Percentiles rank a stretch among this genome's conserved stretches.
phyloP scores from a whole-genome alignment of 495 filamentous ascomycete species.

The Penicillium arizonense region DNA sequence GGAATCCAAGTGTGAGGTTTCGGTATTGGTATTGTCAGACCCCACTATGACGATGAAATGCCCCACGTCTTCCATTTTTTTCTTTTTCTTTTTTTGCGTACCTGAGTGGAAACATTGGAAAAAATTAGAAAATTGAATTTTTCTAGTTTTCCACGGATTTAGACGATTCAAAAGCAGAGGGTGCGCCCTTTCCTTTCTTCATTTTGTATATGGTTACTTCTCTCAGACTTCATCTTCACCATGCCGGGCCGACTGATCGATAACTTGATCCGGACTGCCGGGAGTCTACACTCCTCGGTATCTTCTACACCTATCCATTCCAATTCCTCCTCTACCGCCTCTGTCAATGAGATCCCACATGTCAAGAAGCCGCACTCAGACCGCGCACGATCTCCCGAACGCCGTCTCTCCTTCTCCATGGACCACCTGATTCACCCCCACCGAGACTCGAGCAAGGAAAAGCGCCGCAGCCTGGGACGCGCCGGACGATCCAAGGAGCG shows the following conservation, averaged over 20 bases:
- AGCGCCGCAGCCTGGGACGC: slow-evolving; percentile 37
- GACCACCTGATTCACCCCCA: slow-evolving; percentile 47
- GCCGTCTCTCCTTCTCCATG: slow-evolving; percentile 43
- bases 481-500: slow-evolving; percentile 43
- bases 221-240: slow-evolving; percentile 5
- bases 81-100: slow-evolving; percentile 8
- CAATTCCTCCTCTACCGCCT: slow-evolving; percentile 40
- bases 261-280: slow-evolving; percentile 43
- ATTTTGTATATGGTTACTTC: neutral
- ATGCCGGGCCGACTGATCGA: slow-evolving; percentile 50
- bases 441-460: slow-evolving; percentile 45
- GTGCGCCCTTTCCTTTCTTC: neutral
- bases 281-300: slow-evolving; percentile 33
- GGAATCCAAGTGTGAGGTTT: no score
- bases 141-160: slow-evolving; percentile 27
- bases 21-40: slow-evolving; percentile 3
- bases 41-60: slow-evolving; percentile 15
- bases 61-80: slow-evolving; percentile 6
- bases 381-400: slow-evolving; percentile 40
- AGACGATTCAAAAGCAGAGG: slow-evolving; percentile 19
- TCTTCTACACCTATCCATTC: slow-evolving; percentile 39
- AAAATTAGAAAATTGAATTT: slow-evolving; percentile 8
- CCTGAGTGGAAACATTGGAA: slow-evolving; percentile 2
- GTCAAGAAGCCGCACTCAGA: slow-evolving; percentile 35
- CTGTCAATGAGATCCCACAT: slow-evolving; percentile 42